Evolutionary conservation across 345 rosid species (phyloP).

Genomic region (Reutealis trisperma): DNA sequence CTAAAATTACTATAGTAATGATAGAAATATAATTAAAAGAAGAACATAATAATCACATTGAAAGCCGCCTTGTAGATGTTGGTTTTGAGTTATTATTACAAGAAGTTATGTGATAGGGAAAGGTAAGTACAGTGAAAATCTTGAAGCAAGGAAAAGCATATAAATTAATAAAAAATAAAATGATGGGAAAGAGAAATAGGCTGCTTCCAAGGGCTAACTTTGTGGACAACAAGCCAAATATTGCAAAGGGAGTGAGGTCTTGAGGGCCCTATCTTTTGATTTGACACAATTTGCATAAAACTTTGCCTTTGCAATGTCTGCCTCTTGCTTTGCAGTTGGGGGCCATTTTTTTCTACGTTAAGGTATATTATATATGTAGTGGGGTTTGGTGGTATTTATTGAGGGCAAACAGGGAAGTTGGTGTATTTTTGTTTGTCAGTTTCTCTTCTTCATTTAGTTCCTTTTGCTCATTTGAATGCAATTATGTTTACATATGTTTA

Average conservation of each 20-base stretch:
- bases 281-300: slow-evolving; percentile 26
- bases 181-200: not conserved
- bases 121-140: not conserved
- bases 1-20: slow-evolving; percentile 13
- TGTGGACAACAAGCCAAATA: slow-evolving; percentile 37
- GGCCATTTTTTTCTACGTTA: slow-evolving; percentile 5
- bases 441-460: not conserved
- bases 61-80: slow-evolving; percentile 31
- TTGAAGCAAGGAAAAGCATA: not conserved
- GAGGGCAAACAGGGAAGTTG: not conserved
- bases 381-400: slow-evolving; percentile 7
- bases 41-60: slow-evolving; percentile 24
- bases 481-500: too few relatives aligned
- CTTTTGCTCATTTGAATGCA: slow-evolving; percentile 7
- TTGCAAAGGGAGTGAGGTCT: not conserved
- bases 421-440: not conserved
- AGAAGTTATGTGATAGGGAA: not conserved
- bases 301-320: slow-evolving; percentile 19
- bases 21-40: slow-evolving; percentile 15
- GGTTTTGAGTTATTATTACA: not conserved
- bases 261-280: slow-evolving; percentile 18
- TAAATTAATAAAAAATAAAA: not conserved
- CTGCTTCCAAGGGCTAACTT: slow-evolving; percentile 37
- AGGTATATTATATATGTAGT: not conserved
- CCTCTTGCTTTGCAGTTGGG: slow-evolving; percentile 19